Conservation (phyloP, 176 grass and related monocot genomes). For the Ananas comosus region DNA sequence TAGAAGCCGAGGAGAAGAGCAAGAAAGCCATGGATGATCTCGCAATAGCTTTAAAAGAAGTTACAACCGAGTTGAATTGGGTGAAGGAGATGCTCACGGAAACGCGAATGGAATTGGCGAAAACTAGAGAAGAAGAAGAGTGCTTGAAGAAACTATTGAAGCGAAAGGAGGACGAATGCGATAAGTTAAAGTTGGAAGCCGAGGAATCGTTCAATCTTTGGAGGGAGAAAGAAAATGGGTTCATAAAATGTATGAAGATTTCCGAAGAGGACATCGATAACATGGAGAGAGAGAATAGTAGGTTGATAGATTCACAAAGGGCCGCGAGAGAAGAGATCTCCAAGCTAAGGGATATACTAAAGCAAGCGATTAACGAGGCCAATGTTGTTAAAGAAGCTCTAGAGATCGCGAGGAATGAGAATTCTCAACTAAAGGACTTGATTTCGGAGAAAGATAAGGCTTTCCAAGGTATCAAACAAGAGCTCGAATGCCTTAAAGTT, state of each 20-base stretch:
- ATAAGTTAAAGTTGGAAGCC: conserved; percentile 38
- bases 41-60: conserved; percentile 68
- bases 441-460: conserved; percentile 52
- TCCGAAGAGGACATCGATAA: conserved; percentile 46
- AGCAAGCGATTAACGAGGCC: conserved; percentile 65
- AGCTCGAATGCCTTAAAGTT: conserved; percentile 54
- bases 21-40: conserved; percentile 82
- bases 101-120: conserved; percentile 46
- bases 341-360: conserved; percentile 84
- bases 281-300: conserved; percentile 38
- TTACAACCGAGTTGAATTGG: conserved; percentile 44
- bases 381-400: conserved; percentile 62
- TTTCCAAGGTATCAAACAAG: conserved; percentile 37
- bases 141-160: conserved; percentile 31
- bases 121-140: conserved; percentile 38
- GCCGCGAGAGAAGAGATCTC: conserved; percentile 54
- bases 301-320: conserved; percentile 42
- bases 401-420: conserved; percentile 50
- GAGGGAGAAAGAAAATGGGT: conserved; percentile 60
- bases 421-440: conserved; percentile 41
- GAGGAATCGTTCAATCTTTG: conserved; percentile 58
- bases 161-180: conserved; percentile 48
- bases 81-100: conserved; percentile 33
- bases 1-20: conserved; percentile 68
- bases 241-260: conserved; percentile 60